phyloP scores from a whole-genome alignment of 2,329 filamentous ascomycete species.

The Talaromyces albobiverticillius region DNA sequence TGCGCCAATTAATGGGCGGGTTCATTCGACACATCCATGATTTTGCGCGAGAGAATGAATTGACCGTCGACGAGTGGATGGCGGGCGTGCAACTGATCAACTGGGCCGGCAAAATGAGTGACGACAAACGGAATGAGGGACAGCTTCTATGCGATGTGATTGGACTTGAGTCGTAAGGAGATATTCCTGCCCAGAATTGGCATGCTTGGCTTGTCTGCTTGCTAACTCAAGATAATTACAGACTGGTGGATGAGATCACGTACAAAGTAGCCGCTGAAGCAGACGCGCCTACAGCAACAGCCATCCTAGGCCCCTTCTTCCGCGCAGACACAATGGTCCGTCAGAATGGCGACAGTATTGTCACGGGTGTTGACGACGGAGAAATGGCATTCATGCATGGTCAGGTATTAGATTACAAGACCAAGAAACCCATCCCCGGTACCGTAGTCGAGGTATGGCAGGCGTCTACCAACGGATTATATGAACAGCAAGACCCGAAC shows the following conservation, averaged over 20 bases:
- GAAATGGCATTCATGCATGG: conserved; percentile 66
- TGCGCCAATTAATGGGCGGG: conserved; percentile 58
- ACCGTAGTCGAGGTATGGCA: conserved; percentile 77
- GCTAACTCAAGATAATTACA: no score
- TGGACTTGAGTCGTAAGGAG: conserved; percentile 54
- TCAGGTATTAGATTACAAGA: conserved; percentile 54
- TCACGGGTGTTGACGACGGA: conserved; percentile 47
- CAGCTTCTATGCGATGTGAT: conserved; percentile 59
- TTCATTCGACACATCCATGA: conserved; percentile 58
- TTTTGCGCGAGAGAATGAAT: conserved; percentile 57
- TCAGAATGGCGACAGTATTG: conserved; percentile 66
- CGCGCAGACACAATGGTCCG: conserved; percentile 67
- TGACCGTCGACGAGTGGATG: conserved; percentile 61
- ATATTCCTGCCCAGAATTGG: conserved; percentile 24
- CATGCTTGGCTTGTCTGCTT: no score
- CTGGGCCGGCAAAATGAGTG: conserved; percentile 61
- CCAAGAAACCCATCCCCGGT: conserved; percentile 61
- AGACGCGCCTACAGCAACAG: conserved; percentile 64
- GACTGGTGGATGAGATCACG: conserved; percentile 76
- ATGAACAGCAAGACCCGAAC: conserved; percentile 70
- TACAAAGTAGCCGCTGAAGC: conserved; percentile 58
- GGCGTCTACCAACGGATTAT: conserved; percentile 68
- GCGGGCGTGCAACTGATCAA: conserved; percentile 57
- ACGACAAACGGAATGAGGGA: conserved; percentile 61
- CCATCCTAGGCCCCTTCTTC: conserved; percentile 85